Conservation (phyloP, 495 filamentous ascomycete genomes). For the Trichoderma erinaceum region DNA sequence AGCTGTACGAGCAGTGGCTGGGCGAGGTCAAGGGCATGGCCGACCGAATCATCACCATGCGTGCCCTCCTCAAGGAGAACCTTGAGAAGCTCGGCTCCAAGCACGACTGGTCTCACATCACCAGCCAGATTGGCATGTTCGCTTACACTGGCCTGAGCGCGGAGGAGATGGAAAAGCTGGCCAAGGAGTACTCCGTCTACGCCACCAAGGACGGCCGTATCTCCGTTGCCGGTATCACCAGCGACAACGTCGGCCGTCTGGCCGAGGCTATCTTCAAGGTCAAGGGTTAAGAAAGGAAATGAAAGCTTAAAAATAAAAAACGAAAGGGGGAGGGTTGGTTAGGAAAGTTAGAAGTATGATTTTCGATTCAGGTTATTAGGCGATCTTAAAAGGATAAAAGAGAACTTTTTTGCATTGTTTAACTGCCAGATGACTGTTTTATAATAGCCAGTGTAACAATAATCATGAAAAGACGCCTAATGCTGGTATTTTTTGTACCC, state of each 20-base stretch:
- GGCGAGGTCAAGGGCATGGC: constrained; percentile 98
- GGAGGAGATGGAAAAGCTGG: constrained; percentile 86
- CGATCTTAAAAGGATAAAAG: not conserved
- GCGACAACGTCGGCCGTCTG: constrained; percentile 84
- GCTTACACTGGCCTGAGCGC: constrained; percentile 92
- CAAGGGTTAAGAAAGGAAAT: constrained; percentile 43
- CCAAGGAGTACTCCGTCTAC: constrained; percentile 97
- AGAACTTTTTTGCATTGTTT: not conserved
- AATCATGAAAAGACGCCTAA: not conserved
- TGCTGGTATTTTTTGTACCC: not conserved
- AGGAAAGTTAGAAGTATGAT: not conserved
- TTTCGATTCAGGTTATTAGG: not conserved
- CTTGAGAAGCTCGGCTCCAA: constrained; percentile 89
- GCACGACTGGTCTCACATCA: constrained; percentile 98
- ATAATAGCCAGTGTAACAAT: constrained; percentile 7
- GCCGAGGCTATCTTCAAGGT: constrained; percentile 95
- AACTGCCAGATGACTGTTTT: not conserved
- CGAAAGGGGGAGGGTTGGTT: not conserved
- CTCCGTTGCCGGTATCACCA: constrained; percentile 93
- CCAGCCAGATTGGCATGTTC: constrained; percentile 98
- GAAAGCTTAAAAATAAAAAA: not conserved
- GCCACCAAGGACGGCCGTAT: constrained; percentile 96
- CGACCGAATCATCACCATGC: constrained; percentile 98
- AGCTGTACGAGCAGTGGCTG: constrained; percentile 89
- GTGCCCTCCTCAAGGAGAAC: constrained; percentile 83